Evolutionary conservation across 345 rosid genomes (phyloP).

Genomic region (Rhizophora apiculata): DNA sequence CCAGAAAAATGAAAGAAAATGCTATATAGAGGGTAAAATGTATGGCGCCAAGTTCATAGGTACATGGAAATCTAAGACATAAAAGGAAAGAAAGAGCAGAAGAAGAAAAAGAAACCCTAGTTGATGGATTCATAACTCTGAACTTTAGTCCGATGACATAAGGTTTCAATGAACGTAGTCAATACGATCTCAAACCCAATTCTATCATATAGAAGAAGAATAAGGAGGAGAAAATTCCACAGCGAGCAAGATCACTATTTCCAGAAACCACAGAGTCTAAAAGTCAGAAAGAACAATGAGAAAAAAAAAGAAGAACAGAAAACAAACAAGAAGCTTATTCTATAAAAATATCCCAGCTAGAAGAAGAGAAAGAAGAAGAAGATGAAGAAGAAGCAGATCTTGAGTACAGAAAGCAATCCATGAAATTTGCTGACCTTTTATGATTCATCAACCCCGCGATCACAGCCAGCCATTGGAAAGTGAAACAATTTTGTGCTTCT

Average conservation of each 20-base stretch:
- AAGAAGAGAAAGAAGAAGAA: not conserved
- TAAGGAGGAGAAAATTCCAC: constrained; percentile 18
- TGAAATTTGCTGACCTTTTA: constrained; percentile 24
- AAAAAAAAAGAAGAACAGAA: not conserved
- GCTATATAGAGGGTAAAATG: too few relatives aligned
- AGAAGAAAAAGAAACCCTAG: constrained; percentile 13
- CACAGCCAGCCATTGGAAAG: not conserved
- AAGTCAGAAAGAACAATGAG: constrained; percentile 7
- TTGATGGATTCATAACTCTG: not conserved
- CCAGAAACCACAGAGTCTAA: constrained; percentile 20
- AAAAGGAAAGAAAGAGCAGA: not conserved
- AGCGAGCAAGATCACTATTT: constrained; percentile 30
- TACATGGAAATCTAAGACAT: too few relatives aligned
- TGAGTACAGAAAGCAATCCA: constrained; percentile 6
- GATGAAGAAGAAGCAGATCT: not conserved
- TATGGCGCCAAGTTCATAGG: too few relatives aligned
- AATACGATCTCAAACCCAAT: constrained; percentile 18
- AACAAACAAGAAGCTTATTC: constrained; percentile 4
- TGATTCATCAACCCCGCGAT: not conserved
- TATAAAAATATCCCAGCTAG: constrained; percentile 8
- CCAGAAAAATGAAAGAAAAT: not conserved
- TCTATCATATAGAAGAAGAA: constrained; percentile 12
- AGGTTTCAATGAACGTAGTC: not conserved
- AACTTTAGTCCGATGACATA: not conserved
- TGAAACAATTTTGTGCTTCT: not conserved